These are phyloP conservation scores for Hypoxylon sp. DNA, from an alignment of 2,329 filamentous ascomycete species.

Conservation along the genomic window DNA sequence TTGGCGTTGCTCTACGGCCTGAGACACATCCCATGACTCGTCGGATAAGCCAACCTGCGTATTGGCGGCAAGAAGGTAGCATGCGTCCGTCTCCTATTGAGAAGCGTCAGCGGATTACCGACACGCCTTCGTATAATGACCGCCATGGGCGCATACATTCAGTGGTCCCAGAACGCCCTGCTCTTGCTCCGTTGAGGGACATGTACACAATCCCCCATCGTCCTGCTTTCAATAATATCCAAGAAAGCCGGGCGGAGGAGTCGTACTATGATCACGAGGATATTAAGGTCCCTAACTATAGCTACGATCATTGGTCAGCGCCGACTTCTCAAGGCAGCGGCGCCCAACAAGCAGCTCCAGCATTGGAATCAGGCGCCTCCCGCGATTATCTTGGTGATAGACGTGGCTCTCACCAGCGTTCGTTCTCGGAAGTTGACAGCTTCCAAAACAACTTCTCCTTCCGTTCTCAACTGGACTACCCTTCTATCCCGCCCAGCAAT, in stretches of 20 bases:
- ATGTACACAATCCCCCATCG: constrained; percentile 52
- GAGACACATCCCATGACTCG: constrained; percentile 48
- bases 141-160: constrained; percentile 33
- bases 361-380: constrained; percentile 42
- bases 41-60: constrained; percentile 50
- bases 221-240: constrained; percentile 55
- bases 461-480: constrained; percentile 38
- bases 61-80: constrained; percentile 40
- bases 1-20: constrained; percentile 50
- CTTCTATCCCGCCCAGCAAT: constrained; percentile 39
- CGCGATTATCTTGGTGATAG: constrained; percentile 40
- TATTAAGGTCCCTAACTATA: constrained; percentile 38
- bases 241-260: constrained; percentile 54
- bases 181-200: constrained; percentile 37
- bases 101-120: constrained; percentile 52
- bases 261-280: constrained; percentile 46
- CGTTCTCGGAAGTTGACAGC: constrained; percentile 50
- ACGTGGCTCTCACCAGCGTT: constrained; percentile 51
- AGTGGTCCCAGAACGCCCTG: constrained; percentile 32
- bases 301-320: constrained; percentile 45
- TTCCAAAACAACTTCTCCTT: constrained; percentile 45
- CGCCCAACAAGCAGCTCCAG: constrained; percentile 41
- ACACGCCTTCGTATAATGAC: constrained; percentile 46
- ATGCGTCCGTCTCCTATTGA: constrained; percentile 44
- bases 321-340: constrained; percentile 46